Percentiles rank a stretch among this genome's conserved stretches.
These are phyloP conservation scores for Neophaeococcomyces mojaviensis DNA, from an alignment of 2,329 filamentous ascomycete species.

Conservation along the genomic window DNA sequence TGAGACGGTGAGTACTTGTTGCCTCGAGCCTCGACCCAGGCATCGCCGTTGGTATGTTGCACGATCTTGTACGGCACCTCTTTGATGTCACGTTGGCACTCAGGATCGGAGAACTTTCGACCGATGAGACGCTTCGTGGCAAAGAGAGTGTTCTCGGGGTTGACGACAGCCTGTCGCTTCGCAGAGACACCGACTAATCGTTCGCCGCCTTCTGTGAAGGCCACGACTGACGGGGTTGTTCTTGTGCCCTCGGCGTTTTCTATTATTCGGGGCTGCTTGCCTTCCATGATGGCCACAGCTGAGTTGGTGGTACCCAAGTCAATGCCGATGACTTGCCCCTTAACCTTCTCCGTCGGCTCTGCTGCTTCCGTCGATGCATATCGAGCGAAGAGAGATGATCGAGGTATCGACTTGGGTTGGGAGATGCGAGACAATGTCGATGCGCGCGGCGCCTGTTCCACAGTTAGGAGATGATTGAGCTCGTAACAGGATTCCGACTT, in stretches of 20 bases:
- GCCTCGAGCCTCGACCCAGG: slow-evolving; percentile 87
- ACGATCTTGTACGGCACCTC: slow-evolving; percentile 98
- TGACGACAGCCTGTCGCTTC: slow-evolving; percentile 96
- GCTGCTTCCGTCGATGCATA: slow-evolving; percentile 65
- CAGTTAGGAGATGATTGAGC: slow-evolving; percentile 7
- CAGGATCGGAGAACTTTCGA: slow-evolving; percentile 86
- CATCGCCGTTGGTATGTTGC: slow-evolving; percentile 92
- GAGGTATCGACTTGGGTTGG: slow-evolving; percentile 57
- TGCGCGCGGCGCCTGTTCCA: slow-evolving; percentile 66
- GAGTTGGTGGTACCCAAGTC: slow-evolving; percentile 99
- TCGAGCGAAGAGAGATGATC: slow-evolving; percentile 66
- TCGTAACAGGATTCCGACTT: slow-evolving; percentile 38
- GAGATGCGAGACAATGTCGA: slow-evolving; percentile 61
- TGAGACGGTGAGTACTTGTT: slow-evolving; percentile 98
- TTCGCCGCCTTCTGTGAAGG: slow-evolving; percentile 91
- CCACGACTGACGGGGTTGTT: slow-evolving; percentile 90
- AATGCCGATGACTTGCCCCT: slow-evolving; percentile 95
- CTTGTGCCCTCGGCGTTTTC: slow-evolving; percentile 95
- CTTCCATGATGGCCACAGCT: slow-evolving; percentile 95
- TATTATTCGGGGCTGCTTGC: slow-evolving; percentile 89
- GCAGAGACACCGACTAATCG: slow-evolving; percentile 93
- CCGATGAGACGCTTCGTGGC: slow-evolving; percentile 98
- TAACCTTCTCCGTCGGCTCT: slow-evolving; percentile 67
- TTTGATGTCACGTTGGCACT: slow-evolving; percentile 95
- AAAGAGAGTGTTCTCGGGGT: slow-evolving; percentile 97